Evolutionary conservation across 2,329 filamentous ascomycete genomes (phyloP).

Genomic region (Verticillium albo-atrum): DNA sequence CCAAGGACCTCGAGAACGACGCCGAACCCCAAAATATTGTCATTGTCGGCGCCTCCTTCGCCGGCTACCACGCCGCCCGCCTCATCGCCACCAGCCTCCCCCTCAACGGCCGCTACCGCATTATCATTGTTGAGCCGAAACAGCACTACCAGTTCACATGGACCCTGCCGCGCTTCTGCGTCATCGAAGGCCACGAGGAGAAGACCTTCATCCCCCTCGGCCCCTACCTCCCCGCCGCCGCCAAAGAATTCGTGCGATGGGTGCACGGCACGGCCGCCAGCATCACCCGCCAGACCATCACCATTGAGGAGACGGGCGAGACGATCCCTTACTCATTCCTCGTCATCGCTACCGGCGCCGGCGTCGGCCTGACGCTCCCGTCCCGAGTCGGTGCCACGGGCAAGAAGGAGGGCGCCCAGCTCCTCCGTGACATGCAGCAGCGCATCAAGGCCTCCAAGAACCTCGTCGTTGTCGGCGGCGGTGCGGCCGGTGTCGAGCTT

Average conservation of each 20-base stretch:
- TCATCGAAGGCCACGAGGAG: slow-evolving; percentile 50
- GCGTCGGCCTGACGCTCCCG: slow-evolving; percentile 37
- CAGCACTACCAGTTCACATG: slow-evolving; percentile 59
- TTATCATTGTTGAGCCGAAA: slow-evolving; percentile 55
- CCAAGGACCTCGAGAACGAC: slow-evolving; percentile 3
- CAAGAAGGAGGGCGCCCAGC: slow-evolving; percentile 35
- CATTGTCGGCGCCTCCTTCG: slow-evolving; percentile 54
- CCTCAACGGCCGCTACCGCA: slow-evolving; percentile 38
- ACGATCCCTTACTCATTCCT: slow-evolving; percentile 49
- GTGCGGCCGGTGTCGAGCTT: slow-evolving; percentile 58
- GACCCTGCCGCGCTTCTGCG: slow-evolving; percentile 54
- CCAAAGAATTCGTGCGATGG: slow-evolving; percentile 30
- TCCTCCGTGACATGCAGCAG: slow-evolving; percentile 40
- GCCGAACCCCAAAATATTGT: slow-evolving; percentile 40
- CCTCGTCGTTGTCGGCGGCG: slow-evolving; percentile 52
- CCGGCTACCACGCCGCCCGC: slow-evolving; percentile 45
- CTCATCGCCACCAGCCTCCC: slow-evolving; percentile 44
- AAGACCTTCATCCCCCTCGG: slow-evolving; percentile 59
- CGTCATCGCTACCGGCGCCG: slow-evolving; percentile 53
- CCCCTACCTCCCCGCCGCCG: slow-evolving; percentile 28
- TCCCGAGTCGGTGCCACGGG: slow-evolving; percentile 39
- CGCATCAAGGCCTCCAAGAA: slow-evolving; percentile 35
- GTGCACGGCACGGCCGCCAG: slow-evolving; percentile 35
- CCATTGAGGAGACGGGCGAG: slow-evolving; percentile 33
- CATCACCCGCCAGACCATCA: slow-evolving; percentile 32